These are phyloP conservation scores for Ceratobasidium sp. DNA, from an alignment of 1,284 basidiomycete species.

Conservation along the genomic window DNA sequence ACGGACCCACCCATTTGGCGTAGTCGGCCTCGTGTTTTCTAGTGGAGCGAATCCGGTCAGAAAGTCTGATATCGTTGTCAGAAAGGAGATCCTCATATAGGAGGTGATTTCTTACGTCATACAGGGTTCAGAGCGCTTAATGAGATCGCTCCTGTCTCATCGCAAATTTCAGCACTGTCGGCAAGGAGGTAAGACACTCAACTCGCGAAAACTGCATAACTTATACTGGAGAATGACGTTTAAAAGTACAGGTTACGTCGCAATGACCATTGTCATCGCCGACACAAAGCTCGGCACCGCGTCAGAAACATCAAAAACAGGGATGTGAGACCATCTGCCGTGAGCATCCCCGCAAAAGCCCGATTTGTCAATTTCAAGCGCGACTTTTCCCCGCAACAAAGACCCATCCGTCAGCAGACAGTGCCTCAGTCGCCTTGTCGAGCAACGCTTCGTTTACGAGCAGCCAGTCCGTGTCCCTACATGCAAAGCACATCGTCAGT, in stretches of 20 bases:
- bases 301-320: too few relatives aligned
- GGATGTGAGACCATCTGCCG: too few relatives aligned
- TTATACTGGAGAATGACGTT: constrained; percentile 16
- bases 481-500: background rate
- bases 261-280: too few relatives aligned
- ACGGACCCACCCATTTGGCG: constrained; percentile 36
- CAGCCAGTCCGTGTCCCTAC: constrained; percentile 47
- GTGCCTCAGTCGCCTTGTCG: constrained; percentile 36
- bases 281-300: too few relatives aligned
- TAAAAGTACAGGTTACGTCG: background rate
- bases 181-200: background rate
- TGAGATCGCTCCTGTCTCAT: background rate
- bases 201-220: background rate
- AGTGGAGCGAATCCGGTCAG: constrained; percentile 25
- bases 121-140: constrained; percentile 24
- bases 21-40: constrained; percentile 40
- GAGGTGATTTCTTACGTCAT: constrained; percentile 27
- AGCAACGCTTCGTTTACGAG: constrained; percentile 39
- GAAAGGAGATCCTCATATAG: constrained; percentile 29
- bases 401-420: constrained; percentile 44
- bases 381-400: constrained; percentile 19
- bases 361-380: background rate
- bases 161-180: background rate
- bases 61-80: constrained; percentile 22
- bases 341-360: too few relatives aligned